phyloP scores from a whole-genome alignment of 495 filamentous ascomycete species.

The Halenospora varia region DNA sequence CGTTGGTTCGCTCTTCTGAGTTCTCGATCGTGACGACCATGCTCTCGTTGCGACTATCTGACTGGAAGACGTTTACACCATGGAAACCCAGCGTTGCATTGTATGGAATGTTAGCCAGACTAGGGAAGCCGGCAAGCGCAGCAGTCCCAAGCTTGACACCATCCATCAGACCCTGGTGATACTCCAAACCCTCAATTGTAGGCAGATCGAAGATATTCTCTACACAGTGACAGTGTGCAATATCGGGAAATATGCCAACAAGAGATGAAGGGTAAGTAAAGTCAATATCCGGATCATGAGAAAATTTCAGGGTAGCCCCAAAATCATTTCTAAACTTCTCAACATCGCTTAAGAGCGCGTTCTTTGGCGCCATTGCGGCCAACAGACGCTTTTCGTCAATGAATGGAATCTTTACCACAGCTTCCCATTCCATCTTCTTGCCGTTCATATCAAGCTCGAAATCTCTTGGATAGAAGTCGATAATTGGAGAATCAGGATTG shows the following conservation, averaged over 20 bases:
- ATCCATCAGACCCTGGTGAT: conserved; percentile 80
- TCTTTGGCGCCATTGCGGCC: conserved; percentile 77
- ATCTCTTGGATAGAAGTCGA: conserved; percentile 96
- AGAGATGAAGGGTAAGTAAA: conserved; percentile 82
- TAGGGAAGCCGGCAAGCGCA: conserved; percentile 91
- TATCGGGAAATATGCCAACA: conserved; percentile 86
- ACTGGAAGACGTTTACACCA: conserved; percentile 93
- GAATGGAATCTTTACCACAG: conserved; percentile 98
- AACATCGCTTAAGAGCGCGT: conserved; percentile 66
- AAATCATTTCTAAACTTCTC: conserved; percentile 85
- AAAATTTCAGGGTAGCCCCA: conserved; percentile 89
- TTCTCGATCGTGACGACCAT: conserved; percentile 85
- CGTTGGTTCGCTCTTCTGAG: conserved; percentile 63
- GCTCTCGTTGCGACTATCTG: conserved; percentile 94
- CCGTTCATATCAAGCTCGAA: conserved; percentile 99
- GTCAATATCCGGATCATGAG: conserved; percentile 70
- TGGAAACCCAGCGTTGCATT: conserved; percentile 79
- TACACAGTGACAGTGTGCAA: conserved; percentile 82
- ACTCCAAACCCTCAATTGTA: conserved; percentile 83
- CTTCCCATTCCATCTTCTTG: conserved; percentile 99
- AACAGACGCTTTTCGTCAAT: conserved; percentile 88
- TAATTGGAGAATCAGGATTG: conserved; percentile 84
- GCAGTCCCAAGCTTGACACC: conserved; percentile 76
- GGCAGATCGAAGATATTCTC: conserved; percentile 95
- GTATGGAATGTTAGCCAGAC: conserved; percentile 76